A percentile compares a stretch with the other conserved stretches of the same genome.
Conservation (phyloP, 2,329 filamentous ascomycete species). For the Tolypocladium sp. region DNA sequence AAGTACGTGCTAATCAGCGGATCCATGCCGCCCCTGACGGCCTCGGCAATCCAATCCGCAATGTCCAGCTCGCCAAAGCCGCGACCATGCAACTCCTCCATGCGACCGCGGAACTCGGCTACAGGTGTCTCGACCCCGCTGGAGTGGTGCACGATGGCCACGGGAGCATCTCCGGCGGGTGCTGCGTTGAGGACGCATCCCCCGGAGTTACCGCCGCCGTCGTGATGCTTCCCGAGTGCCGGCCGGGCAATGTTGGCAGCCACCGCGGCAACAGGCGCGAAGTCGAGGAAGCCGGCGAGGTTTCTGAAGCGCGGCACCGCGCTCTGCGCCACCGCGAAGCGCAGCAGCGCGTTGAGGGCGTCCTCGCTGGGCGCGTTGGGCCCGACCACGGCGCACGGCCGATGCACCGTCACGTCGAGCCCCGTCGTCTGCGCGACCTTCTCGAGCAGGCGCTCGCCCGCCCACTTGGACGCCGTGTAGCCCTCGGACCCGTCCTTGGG, state of each 20-base stretch:
- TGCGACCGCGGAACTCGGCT: background rate
- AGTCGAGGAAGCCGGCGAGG: background rate
- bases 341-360: slow-evolving; percentile 4
- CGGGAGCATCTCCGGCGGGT: background rate
- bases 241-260: background rate
- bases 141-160: background rate
- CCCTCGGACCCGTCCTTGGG: slow-evolving; percentile 16
- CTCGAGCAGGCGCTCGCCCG: slow-evolving; percentile 19
- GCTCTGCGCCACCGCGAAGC: background rate
- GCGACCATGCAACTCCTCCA: background rate
- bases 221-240: background rate
- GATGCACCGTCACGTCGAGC: slow-evolving; percentile 16
- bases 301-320: background rate
- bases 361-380: slow-evolving; percentile 8
- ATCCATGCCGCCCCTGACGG: background rate
- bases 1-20: background rate
- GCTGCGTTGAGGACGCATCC: background rate
- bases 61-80: background rate
- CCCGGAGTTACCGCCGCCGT: no score
- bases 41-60: background rate
- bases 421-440: slow-evolving; percentile 7
- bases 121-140: background rate
- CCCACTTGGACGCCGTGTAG: slow-evolving; percentile 23
- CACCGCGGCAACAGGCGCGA: background rate
- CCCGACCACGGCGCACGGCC: slow-evolving; percentile 12